Conservation (phyloP, 2,329 filamentous ascomycete species). For the Ophiostoma quercus region DNA sequence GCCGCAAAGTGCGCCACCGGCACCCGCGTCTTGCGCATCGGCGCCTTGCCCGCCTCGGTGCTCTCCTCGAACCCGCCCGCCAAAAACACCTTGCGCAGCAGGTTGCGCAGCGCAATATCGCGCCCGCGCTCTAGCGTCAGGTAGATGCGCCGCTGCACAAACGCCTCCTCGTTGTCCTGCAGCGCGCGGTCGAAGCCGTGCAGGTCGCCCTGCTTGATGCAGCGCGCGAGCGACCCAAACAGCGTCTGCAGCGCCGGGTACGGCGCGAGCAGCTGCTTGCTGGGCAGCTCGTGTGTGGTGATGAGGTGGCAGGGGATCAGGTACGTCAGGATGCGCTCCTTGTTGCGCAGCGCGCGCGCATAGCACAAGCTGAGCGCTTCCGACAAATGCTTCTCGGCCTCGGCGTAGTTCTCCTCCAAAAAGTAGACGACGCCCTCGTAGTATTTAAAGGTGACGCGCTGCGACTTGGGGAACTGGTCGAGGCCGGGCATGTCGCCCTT, state of each 20-base stretch:
- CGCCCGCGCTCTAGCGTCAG: conserved; percentile 87
- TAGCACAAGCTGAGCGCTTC: conserved; percentile 81
- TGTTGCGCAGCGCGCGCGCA: conserved; percentile 64
- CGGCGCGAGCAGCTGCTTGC: conserved; percentile 60
- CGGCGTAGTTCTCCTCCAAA: conserved; percentile 82
- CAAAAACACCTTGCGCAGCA: conserved; percentile 86
- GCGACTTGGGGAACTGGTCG: conserved; percentile 75
- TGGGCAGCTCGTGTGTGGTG: conserved; percentile 80
- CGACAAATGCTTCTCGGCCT: conserved; percentile 72
- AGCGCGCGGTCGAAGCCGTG: conserved; percentile 79
- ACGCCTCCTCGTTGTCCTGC: conserved; percentile 77
- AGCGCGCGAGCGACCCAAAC: conserved; percentile 70
- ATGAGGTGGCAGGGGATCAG: conserved; percentile 90
- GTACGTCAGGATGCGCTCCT: conserved; percentile 90
- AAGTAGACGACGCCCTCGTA: conserved; percentile 93
- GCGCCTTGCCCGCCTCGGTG: conserved; percentile 61
- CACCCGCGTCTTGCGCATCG: conserved; percentile 68
- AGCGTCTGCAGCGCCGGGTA: conserved; percentile 72
- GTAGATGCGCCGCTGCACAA: conserved; percentile 89
- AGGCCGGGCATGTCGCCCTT: conserved; percentile 74
- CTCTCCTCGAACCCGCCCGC: conserved; percentile 73
- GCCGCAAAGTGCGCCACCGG: conserved; percentile 79
- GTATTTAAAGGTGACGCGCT: conserved; percentile 93
- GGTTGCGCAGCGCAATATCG: conserved; percentile 85
- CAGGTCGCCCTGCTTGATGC: conserved; percentile 78